Percentiles rank a stretch among this genome's conserved stretches.
phyloP scores from a whole-genome alignment of 2,329 filamentous ascomycete species.

The Phaeophleospora eucalypticola region DNA sequence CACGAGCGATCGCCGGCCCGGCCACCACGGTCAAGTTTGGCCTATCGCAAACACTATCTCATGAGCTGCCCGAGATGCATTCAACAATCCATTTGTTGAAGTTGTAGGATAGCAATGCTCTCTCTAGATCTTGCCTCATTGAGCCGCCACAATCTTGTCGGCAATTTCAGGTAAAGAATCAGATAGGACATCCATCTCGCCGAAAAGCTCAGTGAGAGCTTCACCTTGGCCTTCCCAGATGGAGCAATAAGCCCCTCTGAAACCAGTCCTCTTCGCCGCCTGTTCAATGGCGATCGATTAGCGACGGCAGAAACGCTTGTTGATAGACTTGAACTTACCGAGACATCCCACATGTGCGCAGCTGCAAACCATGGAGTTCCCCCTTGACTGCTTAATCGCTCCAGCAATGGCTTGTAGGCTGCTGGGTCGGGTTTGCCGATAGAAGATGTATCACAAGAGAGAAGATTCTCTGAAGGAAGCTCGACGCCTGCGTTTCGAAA shows the following conservation, averaged over 20 bases:
- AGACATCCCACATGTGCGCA: conserved; percentile 51
- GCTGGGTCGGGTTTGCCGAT: conserved; percentile 49
- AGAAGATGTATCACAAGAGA: conserved; percentile 47
- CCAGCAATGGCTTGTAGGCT: conserved; percentile 45
- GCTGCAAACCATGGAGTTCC: conserved; percentile 48
- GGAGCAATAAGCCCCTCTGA: conserved; percentile 52
- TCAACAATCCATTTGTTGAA: too few relatives aligned
- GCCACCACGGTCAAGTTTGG: not conserved
- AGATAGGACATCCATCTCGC: conserved; percentile 47
- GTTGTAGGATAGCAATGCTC: too few relatives aligned
- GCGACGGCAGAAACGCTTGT: too few relatives aligned
- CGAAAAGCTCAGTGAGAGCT: conserved; percentile 46
- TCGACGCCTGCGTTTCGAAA: conserved; percentile 46
- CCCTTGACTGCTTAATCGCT: conserved; percentile 35
- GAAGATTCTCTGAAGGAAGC: conserved; percentile 49
- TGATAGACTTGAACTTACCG: conserved; percentile 4
- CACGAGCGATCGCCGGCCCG: not conserved
- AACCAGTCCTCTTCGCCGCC: conserved; percentile 45
- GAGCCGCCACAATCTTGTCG: conserved; percentile 32
- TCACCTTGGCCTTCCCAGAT: conserved; percentile 53
- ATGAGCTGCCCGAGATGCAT: not conserved
- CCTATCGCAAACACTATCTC: not conserved
- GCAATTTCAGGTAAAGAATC: conserved; percentile 49
- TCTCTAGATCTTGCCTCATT: too few relatives aligned
- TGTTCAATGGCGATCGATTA: too few relatives aligned